Conservation (phyloP, 2,329 filamentous ascomycete species). For the Dryadomyces quercus-mongolicae region DNA sequence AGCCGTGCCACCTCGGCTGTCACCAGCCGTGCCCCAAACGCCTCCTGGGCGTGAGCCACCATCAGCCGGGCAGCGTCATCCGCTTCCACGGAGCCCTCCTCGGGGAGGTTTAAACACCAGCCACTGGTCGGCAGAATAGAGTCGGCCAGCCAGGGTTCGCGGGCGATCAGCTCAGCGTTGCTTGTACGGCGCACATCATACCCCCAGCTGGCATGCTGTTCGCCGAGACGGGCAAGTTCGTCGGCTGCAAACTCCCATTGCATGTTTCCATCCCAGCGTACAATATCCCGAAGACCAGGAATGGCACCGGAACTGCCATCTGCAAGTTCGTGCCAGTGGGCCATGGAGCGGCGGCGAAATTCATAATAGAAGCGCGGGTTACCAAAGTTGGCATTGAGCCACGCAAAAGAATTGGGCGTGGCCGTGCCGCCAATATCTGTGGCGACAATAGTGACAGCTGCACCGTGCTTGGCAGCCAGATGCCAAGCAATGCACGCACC, state of each 20-base stretch:
- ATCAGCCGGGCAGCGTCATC: conserved; percentile 14
- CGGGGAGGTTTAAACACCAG: conserved; percentile 11
- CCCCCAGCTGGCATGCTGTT: conserved; percentile 16
- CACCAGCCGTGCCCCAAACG: background rate
- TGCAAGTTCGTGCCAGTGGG: conserved; percentile 14
- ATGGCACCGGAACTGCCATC: conserved; percentile 8
- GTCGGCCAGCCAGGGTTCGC: conserved; percentile 10
- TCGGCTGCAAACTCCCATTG: conserved; percentile 10
- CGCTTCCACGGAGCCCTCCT: conserved; percentile 21
- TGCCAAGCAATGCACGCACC: conserved; percentile 21
- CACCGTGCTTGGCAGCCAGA: conserved; percentile 11
- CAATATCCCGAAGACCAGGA: conserved; percentile 11
- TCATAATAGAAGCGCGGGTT: conserved; percentile 18
- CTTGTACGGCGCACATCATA: conserved; percentile 14
- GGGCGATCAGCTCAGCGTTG: conserved; percentile 10
- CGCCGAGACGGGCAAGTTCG: conserved; percentile 13
- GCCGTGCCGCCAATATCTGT: conserved; percentile 17
- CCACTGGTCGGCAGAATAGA: conserved; percentile 10
- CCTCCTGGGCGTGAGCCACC: background rate
- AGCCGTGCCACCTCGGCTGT: background rate
- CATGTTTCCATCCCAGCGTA: conserved; percentile 17
- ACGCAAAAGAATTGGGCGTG: conserved; percentile 20
- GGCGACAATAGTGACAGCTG: conserved; percentile 18
- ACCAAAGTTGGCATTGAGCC: conserved; percentile 19
- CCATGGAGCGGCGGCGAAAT: conserved; percentile 17